phyloP scores from a whole-genome alignment of 1,139 yeast species.

The Saccharomyces uvarum region DNA sequence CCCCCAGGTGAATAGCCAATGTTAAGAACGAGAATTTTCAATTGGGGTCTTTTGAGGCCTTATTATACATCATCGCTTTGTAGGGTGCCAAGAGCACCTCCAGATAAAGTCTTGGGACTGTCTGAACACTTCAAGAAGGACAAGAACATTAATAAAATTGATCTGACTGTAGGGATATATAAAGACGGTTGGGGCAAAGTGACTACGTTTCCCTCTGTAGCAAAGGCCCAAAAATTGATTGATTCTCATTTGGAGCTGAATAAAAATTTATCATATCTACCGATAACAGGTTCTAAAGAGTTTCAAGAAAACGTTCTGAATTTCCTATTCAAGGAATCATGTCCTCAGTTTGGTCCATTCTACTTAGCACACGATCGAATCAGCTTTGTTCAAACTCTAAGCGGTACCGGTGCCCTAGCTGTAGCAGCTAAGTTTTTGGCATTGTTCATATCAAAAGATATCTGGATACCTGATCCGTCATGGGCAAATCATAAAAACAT shows the following conservation, averaged over 20 bases:
- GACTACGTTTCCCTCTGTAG: conserved; percentile 80
- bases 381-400: conserved; percentile 73
- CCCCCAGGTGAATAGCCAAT: neutral
- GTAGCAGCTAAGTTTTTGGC: conserved; percentile 68
- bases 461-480: conserved; percentile 81
- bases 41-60: neutral
- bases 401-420: conserved; percentile 95
- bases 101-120: conserved; percentile 68
- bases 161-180: conserved; percentile 89
- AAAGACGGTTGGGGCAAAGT: conserved; percentile 80
- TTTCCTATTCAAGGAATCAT: conserved; percentile 56
- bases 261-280: conserved; percentile 44
- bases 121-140: conserved; percentile 53
- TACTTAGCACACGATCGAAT: conserved; percentile 37
- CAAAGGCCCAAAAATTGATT: conserved; percentile 46
- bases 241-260: conserved; percentile 36
- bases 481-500: conserved; percentile 93
- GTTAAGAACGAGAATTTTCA: neutral
- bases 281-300: conserved; percentile 68
- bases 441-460: conserved; percentile 36
- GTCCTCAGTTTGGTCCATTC: conserved; percentile 31
- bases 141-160: conserved; percentile 59
- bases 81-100: conserved; percentile 43
- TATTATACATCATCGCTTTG: conserved; percentile 8
- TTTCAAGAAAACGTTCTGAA: conserved; percentile 62